phyloP scores from a whole-genome alignment of 1,284 basidiomycete genomes.

The Apiotrichum mycotoxinovorans region DNA sequence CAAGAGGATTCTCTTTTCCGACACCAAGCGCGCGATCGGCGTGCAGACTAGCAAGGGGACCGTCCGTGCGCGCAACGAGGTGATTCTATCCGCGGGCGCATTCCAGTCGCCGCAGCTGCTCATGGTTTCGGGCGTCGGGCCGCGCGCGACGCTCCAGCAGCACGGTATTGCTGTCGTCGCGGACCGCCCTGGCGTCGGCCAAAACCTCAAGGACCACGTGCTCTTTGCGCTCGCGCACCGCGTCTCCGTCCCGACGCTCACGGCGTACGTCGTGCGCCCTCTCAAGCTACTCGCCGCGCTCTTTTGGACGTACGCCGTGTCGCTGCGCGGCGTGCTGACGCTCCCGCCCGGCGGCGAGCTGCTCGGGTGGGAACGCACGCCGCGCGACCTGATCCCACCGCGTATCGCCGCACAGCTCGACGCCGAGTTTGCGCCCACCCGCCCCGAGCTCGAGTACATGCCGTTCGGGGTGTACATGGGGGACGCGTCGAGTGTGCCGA shows the following conservation, averaged over 20 bases:
- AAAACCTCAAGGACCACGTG: constrained; percentile 26
- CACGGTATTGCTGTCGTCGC: constrained; percentile 15
- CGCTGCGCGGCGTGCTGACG: neutral
- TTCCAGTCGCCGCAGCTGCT: constrained; percentile 11
- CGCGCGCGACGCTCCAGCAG: neutral
- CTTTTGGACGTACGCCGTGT: neutral
- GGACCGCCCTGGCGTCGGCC: constrained; percentile 20
- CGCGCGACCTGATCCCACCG: neutral
- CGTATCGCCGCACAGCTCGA: neutral
- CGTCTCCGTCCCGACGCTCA: constrained; percentile 1
- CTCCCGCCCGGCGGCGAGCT: neutral
- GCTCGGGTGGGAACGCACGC: neutral
- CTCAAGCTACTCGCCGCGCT: neutral
- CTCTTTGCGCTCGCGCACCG: constrained; percentile 4
- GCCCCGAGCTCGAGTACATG: constrained; percentile 4
- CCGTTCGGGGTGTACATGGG: neutral
- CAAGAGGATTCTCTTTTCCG: neutral
- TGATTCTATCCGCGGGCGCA: constrained; percentile 10
- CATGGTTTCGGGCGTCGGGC: constrained; percentile 8
- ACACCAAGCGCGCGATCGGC: neutral
- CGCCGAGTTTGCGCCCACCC: neutral
- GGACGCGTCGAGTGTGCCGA: neutral
- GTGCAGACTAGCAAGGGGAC: neutral
- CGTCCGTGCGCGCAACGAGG: constrained; percentile 4
- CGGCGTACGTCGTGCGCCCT: neutral